A percentile compares a stretch with the other conserved stretches of the same genome.
Evolutionary conservation across 257 asterid genomes (phyloP).

Genomic region (Nemophila menziesii): DNA sequence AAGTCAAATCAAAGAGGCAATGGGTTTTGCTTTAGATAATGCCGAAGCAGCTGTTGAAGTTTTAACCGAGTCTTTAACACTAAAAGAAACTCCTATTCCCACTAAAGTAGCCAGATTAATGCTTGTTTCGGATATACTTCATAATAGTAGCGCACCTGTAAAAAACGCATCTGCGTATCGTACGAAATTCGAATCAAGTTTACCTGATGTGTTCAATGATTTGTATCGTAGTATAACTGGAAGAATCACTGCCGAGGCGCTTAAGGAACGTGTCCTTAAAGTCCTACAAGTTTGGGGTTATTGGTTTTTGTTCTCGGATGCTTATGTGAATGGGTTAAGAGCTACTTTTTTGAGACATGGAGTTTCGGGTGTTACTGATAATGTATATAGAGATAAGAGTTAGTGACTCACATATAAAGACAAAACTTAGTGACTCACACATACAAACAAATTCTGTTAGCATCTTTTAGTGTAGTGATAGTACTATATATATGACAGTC

Average conservation of each 20-base stretch:
- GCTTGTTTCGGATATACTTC: slow-evolving; percentile 97
- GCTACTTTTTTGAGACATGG: slow-evolving; percentile 86
- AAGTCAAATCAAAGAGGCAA: slow-evolving; percentile 76
- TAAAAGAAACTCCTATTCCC: slow-evolving; percentile 92
- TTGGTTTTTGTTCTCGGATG: slow-evolving; percentile 90
- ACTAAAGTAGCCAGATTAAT: slow-evolving; percentile 97
- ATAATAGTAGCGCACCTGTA: slow-evolving; percentile 92
- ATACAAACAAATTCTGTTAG: too few species aligned
- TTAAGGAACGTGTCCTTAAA: slow-evolving; percentile 82
- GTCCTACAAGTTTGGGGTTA: slow-evolving; percentile 97
- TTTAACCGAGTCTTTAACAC: slow-evolving; percentile 90
- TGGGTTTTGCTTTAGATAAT: slow-evolving; percentile 87
- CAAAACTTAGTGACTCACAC: too few species aligned
- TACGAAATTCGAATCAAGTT: slow-evolving; percentile 76
- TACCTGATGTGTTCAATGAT: slow-evolving; percentile 87
- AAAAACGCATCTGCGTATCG: slow-evolving; percentile 96
- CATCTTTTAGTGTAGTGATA: too few species aligned
- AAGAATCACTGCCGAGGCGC: slow-evolving; percentile 92
- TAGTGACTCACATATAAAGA: too few species aligned
- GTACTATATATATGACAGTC: too few species aligned
- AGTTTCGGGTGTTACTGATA: slow-evolving; percentile 66
- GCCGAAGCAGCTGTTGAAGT: slow-evolving; percentile 99
- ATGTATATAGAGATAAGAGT: too few species aligned
- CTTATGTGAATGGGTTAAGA: slow-evolving; percentile 81
- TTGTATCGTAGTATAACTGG: slow-evolving; percentile 89